Base-by-base conservation (phyloP, 2,329 filamentous ascomycete species). In the Monosporascus ibericus region DNA sequence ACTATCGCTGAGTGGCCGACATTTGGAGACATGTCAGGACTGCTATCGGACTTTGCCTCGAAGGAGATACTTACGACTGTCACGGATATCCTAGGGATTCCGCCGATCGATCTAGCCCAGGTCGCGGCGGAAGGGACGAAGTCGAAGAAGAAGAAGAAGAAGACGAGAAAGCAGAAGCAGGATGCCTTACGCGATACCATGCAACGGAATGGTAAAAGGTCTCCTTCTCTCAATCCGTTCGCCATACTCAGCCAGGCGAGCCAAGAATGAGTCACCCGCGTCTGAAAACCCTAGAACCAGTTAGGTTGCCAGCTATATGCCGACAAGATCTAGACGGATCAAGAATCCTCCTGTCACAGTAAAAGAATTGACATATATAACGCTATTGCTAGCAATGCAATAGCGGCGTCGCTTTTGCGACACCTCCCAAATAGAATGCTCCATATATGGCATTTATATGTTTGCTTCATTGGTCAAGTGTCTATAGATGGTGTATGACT, bases 1-100 rank as follows among this genome's bases (percentile, higher is more conserved):
- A 6, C 40, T 15, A 64, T 66, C 24, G 34, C 48, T 5, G 58
- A 64, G 39, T 66, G 64, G 64, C 64, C 64, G 39, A 61, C 58
- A 1, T 51, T 64, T 14, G 58, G 60, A 47, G 55, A 50, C 5
- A 59, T 66, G 34, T 48, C 47, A 15, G 47, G 27, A 6, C 27
- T 49, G 17, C 48, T 66, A 20, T 52, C 52, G 15, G 22, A 50
- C 22, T 57, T 59, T 34, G 44, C 22, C 1, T 49, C 57, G 9
- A 48, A 48, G 3, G 48, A 53, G 34, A 50, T 55, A 9, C 49
- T 62, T 7, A 30, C 50, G 22, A 49, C 27, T 6, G 50, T 64
- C 9, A 44, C 55, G 15, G 55, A 52, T 17, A 56, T 63, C 6
- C 58, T 63, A 30, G 59, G 55, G 8, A 48, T 59, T n/a, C 52